Evolutionary conservation across 164 flowering plant genomes (phyloP).

Genomic region (Dillenia turbinata): DNA sequence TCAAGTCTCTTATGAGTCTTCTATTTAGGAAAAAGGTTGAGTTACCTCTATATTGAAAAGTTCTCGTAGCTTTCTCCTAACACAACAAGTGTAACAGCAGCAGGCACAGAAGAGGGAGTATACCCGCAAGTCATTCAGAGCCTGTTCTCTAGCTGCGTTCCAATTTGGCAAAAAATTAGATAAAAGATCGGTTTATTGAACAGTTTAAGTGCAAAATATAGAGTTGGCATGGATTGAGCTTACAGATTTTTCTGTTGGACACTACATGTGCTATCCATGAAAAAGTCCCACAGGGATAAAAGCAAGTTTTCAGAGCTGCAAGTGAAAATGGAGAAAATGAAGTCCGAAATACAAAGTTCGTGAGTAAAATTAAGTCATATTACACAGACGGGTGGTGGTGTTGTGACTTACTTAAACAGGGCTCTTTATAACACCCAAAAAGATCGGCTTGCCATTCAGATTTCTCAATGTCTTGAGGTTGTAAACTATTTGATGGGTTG

Average conservation of each 20-base stretch:
- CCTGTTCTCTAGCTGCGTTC: conserved; percentile 32
- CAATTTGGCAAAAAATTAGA: not conserved
- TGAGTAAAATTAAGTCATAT: not conserved
- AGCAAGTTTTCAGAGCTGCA: conserved; percentile 37
- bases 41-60: conserved; percentile 31
- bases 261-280: conserved; percentile 31
- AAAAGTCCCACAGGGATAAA: conserved; percentile 48
- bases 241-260: conserved; percentile 30
- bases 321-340: not conserved
- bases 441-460: conserved; percentile 41
- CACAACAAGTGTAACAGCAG: conserved; percentile 49
- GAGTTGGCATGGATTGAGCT: conserved; percentile 9
- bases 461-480: conserved; percentile 10
- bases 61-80: conserved; percentile 36
- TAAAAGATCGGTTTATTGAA: not conserved
- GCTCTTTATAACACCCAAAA: conserved; percentile 42
- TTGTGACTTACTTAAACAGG: conserved; percentile 32
- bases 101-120: conserved; percentile 34
- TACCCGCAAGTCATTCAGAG: conserved; percentile 31
- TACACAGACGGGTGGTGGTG: not conserved
- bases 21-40: too few species aligned
- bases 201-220: not conserved
- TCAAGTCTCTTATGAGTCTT: not conserved
- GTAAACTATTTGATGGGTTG: not conserved
- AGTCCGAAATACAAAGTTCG: not conserved